These are phyloP conservation scores for Pulveroboletus sp. DNA, from an alignment of 768 basidiomycete genomes.

Conservation along the genomic window DNA sequence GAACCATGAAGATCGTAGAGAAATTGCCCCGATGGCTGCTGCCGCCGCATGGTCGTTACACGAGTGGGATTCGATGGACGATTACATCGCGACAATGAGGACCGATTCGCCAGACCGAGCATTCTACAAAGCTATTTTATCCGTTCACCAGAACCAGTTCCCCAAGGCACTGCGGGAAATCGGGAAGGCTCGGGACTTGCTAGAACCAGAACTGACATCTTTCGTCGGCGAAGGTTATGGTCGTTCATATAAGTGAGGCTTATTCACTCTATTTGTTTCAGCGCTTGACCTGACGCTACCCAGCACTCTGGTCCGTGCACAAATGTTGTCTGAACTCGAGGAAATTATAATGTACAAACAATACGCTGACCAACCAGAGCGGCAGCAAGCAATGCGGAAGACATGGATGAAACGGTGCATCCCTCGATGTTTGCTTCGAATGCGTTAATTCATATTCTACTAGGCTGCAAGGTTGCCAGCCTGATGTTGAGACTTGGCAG, in stretches of 20 bases:
- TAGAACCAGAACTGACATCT: conserved; percentile 87
- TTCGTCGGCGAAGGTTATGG: conserved; percentile 95
- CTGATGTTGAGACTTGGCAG: conserved; percentile 99
- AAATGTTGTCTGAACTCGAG: conserved; percentile 97
- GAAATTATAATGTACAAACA: conserved; percentile 97
- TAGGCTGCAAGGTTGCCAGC: conserved; percentile 92
- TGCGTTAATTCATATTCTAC: not conserved
- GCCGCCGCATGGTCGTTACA: conserved; percentile 95
- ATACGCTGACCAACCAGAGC: conserved; percentile 86
- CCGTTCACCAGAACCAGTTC: conserved; percentile 96
- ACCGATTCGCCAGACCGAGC: conserved; percentile 88
- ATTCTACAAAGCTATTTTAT: conserved; percentile 94
- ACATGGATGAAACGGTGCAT: conserved; percentile 95
- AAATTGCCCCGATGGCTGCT: conserved; percentile 95
- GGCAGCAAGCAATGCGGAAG: conserved; percentile 84
- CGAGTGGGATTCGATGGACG: conserved; percentile 98
- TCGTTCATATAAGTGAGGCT: conserved; percentile 89
- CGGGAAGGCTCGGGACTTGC: conserved; percentile 83
- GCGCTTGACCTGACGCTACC: conserved; percentile 9
- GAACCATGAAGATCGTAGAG: conserved; percentile 74
- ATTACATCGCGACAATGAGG: conserved; percentile 92
- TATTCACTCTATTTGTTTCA: not conserved
- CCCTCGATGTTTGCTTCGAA: not conserved
- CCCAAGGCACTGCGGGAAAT: conserved; percentile 86
- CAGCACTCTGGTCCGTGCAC: conserved; percentile 94